Conservation (phyloP, 1,284 basidiomycete genomes). For the Chondrostereum purpureum region DNA sequence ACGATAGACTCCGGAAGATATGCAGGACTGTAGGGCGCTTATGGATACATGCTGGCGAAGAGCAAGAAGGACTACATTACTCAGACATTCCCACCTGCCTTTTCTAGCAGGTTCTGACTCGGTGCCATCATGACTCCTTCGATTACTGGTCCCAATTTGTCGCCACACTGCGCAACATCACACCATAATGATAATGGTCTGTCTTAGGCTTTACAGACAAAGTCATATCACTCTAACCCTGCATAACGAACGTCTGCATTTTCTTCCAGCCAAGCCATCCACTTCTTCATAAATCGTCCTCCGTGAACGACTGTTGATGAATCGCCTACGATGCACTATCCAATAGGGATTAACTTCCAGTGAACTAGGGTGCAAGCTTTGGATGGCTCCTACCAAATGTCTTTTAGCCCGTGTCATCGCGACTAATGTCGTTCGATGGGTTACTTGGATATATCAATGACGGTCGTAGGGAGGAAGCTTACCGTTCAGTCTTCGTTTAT, state of each 20-base stretch:
- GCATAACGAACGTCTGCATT: constrained; percentile 87
- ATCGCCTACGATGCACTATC: constrained; percentile 84
- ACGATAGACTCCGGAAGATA: too few species aligned
- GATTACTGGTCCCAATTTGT: not conserved
- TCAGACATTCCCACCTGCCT: too few species aligned
- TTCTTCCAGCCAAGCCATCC: constrained; percentile 86
- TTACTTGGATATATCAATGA: constrained; percentile 3
- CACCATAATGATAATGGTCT: not conserved
- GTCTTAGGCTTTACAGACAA: too few species aligned
- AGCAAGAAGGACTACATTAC: too few species aligned
- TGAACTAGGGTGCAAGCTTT: constrained; percentile 1
- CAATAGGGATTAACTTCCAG: not conserved
- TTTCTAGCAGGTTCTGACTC: not conserved
- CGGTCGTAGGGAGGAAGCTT: constrained; percentile 14
- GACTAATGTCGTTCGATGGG: constrained; percentile 42
- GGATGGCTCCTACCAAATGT: constrained; percentile 60
- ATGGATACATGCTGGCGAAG: not conserved
- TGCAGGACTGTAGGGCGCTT: too few species aligned
- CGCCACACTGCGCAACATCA: not conserved
- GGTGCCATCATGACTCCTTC: not conserved
- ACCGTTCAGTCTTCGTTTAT: constrained; percentile 87
- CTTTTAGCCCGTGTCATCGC: constrained; percentile 92
- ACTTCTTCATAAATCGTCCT: constrained; percentile 75
- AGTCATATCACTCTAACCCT: constrained; percentile 41
- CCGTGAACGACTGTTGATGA: constrained; percentile 85